Evolutionary conservation across 441 rosid genomes (phyloP), one percentile per base, ranked within the genome.

Genomic region (Brassica balearica): DNA sequence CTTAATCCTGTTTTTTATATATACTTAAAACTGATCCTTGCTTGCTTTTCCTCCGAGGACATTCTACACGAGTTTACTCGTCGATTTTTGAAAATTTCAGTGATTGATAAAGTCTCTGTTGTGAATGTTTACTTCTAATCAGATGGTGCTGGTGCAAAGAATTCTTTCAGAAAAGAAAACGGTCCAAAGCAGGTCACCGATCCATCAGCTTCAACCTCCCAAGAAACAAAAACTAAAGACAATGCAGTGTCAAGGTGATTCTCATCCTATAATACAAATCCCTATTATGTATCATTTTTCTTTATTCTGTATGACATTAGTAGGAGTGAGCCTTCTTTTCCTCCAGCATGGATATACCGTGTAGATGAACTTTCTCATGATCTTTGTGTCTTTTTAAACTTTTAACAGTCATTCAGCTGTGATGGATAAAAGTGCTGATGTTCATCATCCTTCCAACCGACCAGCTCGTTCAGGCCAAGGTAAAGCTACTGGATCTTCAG

Each of bases 111-210:
- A 68, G 34, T 81, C 27, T 81, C 69, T 71, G 46, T 79, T 78
- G 12, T 68, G 43, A 74, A 55, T 82, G 69, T 80, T 68, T 71
- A 69, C 78, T 69, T 80, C 80, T 82, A 66, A 68, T 83, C 85
- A 95, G 98, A 91, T 88, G 86, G 84, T 81, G 87, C 87, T 69
- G 87, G 84, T 76, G 82, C 89, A 75, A 91, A 82, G 89, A 83
- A 75, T 77, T 86, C 84, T 75, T 88, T 83, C 81, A 93, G 84
- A 87, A 84, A 75, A 53, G 86, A 81, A 77, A 91, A 87, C 79
- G 85, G 82, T 77, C 73, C 82, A 23, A 92, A 90, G 77, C 89
- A 89, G 81, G 85, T 81, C 78, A 81, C 74, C 48, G 86, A 76
- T 67, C 80, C 84, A 69, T 86, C 88, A 29, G 68, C 82, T 56